A percentile compares a stretch with the other conserved stretches of the same genome.
Conservation (phyloP, 306 rosid species). For the Trifolium dubium region DNA sequence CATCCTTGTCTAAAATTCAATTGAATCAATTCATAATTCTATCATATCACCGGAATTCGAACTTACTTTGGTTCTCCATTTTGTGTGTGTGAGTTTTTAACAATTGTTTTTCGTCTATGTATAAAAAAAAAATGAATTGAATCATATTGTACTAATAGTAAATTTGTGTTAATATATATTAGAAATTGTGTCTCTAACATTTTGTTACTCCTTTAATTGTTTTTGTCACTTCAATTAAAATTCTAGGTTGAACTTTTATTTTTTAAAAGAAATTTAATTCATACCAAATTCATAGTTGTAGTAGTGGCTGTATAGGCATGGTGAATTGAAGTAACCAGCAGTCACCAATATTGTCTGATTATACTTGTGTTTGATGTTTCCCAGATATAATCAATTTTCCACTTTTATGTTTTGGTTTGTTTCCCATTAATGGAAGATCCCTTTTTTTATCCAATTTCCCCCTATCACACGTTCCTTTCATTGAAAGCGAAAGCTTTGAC, state of each 20-base stretch:
- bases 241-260: neutral
- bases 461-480: slow-evolving; percentile 90
- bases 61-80: no score
- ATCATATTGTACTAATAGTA: no score
- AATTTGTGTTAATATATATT: neutral
- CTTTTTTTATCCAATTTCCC: slow-evolving; percentile 62
- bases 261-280: no score
- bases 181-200: neutral
- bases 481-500: slow-evolving; percentile 80
- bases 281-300: no score
- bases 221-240: no score
- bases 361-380: slow-evolving; percentile 32
- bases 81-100: no score
- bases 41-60: no score
- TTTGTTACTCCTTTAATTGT: neutral
- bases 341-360: slow-evolving; percentile 40
- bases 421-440: slow-evolving; percentile 70
- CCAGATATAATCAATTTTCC: slow-evolving; percentile 34
- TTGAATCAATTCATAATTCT: no score
- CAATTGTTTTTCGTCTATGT: no score
- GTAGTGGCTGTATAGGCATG: neutral
- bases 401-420: slow-evolving; percentile 51
- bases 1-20: neutral
- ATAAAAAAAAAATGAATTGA: no score
- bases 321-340: neutral